Conservation (phyloP, 192 early-diverging fungal genomes). For the Dimargaris verticillata region DNA sequence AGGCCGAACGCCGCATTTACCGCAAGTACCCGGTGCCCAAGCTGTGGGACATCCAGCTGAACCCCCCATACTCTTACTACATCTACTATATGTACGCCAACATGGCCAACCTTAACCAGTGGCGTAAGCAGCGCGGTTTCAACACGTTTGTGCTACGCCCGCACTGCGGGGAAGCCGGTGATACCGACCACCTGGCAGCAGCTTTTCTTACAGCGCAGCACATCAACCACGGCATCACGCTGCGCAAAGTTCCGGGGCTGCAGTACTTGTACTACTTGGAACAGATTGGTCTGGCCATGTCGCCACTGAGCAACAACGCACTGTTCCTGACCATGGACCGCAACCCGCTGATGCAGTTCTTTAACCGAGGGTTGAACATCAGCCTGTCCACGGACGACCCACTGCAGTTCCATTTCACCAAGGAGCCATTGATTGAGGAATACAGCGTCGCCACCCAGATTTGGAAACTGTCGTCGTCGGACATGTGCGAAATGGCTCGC, state of each 20-base stretch:
- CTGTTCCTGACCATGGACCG: conserved; percentile 85
- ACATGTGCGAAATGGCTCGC: conserved; percentile 90
- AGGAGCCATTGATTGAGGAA: conserved; percentile 93
- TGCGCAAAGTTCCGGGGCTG: conserved; percentile 84
- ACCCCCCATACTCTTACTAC: conserved; percentile 92
- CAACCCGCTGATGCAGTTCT: conserved; percentile 79
- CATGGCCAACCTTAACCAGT: conserved; percentile 63
- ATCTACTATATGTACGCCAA: conserved; percentile 86
- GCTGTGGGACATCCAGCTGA: conserved; percentile 36
- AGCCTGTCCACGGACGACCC: conserved; percentile 91
- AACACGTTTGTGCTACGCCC: conserved; percentile 90
- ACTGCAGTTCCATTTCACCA: conserved; percentile 91
- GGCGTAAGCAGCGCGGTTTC: conserved; percentile 52
- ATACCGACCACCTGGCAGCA: conserved; percentile 80
- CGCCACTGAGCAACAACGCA: conserved; percentile 90
- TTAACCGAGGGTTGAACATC: conserved; percentile 87
- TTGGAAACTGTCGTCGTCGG: conserved; percentile 77
- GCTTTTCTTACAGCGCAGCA: conserved; percentile 74
- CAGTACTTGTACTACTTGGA: conserved; percentile 91
- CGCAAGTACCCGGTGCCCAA: conserved; percentile 60
- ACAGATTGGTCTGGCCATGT: conserved; percentile 94
- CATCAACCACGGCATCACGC: conserved; percentile 83
- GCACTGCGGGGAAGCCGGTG: conserved; percentile 89
- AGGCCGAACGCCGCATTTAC: conserved; percentile 64
- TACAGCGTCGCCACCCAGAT: conserved; percentile 92